phyloP scores from a whole-genome alignment of 179 eudicot genomes.

The Beta corolliflora region DNA sequence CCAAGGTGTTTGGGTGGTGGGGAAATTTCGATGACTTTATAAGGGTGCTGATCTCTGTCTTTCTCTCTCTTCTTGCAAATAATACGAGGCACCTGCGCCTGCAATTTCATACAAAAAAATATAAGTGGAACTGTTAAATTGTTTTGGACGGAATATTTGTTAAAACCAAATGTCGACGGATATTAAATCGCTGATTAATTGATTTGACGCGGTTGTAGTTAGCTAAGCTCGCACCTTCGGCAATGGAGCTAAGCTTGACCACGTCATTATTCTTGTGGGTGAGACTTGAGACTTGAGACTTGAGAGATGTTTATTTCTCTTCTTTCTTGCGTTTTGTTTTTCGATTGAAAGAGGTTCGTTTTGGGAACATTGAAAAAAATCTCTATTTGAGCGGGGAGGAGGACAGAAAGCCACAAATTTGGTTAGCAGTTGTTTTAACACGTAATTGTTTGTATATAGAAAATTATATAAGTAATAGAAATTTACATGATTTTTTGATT shows the following conservation, averaged over 20 bases:
- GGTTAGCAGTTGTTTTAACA: no score
- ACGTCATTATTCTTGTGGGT: constrained; percentile 36
- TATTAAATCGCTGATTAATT: not conserved
- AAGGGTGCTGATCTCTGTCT: constrained; percentile 52
- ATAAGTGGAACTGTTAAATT: no score
- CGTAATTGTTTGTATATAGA: no score
- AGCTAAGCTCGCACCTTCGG: constrained; percentile 35
- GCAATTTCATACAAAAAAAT: constrained; percentile 8
- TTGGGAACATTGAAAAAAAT: no score
- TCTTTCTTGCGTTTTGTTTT: not conserved
- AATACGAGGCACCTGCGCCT: constrained; percentile 34
- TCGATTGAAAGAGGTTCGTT: no score
- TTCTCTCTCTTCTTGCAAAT: constrained; percentile 64
- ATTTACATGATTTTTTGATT: no score
- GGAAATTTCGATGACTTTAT: constrained; percentile 70
- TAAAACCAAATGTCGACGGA: not conserved
- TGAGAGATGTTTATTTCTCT: not conserved
- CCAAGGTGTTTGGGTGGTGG: constrained; percentile 81
- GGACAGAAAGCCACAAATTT: no score
- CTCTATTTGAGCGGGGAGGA: no score
- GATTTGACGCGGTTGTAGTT: not conserved
- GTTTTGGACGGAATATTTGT: not conserved
- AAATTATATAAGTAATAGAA: no score
- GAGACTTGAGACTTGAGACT: not conserved
- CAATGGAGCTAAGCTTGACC: constrained; percentile 39